Evolutionary conservation across 2,329 filamentous ascomycete genomes (phyloP).

Genomic region (Lecanicillium sp.): DNA sequence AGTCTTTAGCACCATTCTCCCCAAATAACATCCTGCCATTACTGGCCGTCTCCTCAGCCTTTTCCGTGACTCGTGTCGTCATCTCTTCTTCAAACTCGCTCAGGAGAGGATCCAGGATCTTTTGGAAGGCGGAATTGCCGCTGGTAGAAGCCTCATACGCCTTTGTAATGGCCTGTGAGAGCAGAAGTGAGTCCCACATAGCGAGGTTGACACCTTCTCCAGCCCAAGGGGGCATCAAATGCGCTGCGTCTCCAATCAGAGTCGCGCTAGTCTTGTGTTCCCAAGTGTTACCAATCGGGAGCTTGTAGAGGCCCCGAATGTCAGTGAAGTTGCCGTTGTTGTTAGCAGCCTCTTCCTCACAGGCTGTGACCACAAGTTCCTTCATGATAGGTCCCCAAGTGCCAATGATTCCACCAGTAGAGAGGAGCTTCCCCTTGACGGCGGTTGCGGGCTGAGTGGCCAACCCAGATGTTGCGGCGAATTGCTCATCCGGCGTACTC

Average conservation of each 20-base stretch:
- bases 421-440: constrained; percentile 15
- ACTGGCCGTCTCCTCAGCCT: constrained; percentile 1
- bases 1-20: background rate
- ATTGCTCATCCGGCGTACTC: constrained; percentile 16
- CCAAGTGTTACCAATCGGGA: constrained; percentile 38
- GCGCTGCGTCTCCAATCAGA: constrained; percentile 47
- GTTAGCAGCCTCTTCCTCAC: constrained; percentile 16
- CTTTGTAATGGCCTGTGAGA: constrained; percentile 25
- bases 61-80: constrained; percentile 2
- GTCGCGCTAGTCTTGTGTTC: constrained; percentile 32
- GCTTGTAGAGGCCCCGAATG: constrained; percentile 22
- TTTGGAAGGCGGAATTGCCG: constrained; percentile 9
- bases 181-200: constrained; percentile 40
- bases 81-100: constrained; percentile 16
- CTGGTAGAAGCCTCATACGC: constrained; percentile 5
- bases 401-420: constrained; percentile 13
- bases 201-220: constrained; percentile 48
- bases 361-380: constrained; percentile 19
- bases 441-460: constrained; percentile 6
- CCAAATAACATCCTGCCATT: constrained; percentile 3
- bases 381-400: constrained; percentile 19
- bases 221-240: constrained; percentile 42
- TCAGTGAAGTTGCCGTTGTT: constrained; percentile 12
- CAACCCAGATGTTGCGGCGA: constrained; percentile 10
- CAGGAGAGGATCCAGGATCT: constrained; percentile 12